phyloP scores from a whole-genome alignment of 306 rosid genomes.

The Castanospermum australe region DNA sequence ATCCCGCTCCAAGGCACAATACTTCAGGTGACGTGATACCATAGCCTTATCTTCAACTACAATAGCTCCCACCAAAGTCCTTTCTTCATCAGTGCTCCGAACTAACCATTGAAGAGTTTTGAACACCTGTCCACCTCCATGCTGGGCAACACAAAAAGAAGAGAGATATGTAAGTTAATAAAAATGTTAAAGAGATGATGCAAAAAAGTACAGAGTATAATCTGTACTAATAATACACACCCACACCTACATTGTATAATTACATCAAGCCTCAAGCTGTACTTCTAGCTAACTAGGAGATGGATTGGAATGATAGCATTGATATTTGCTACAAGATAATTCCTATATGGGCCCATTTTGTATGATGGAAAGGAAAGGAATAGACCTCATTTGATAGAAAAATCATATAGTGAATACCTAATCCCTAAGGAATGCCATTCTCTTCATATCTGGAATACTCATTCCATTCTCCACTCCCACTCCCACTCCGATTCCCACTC shows the following conservation, averaged over 20 bases:
- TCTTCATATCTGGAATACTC: too few relatives aligned
- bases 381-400: too few relatives aligned
- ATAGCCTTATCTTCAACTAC: constrained; percentile 56
- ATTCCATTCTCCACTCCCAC: too few relatives aligned
- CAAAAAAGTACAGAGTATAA: constrained; percentile 11
- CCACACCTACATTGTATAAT: not conserved
- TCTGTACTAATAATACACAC: not conserved
- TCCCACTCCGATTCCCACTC: too few relatives aligned
- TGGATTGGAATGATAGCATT: not conserved
- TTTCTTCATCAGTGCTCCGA: constrained; percentile 40
- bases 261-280: not conserved
- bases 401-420: too few relatives aligned
- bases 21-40: constrained; percentile 78
- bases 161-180: not conserved
- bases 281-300: not conserved
- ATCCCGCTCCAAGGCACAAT: constrained; percentile 60
- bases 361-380: too few relatives aligned
- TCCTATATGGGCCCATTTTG: too few relatives aligned
- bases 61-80: constrained; percentile 49
- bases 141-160: constrained; percentile 43
- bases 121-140: constrained; percentile 77
- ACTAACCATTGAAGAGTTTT: constrained; percentile 72
- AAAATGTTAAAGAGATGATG: not conserved
- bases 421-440: too few relatives aligned
- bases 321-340: not conserved